These are phyloP conservation scores for Tolypocladium album DNA, from an alignment of 2,329 filamentous ascomycete genomes.

Conservation along the genomic window DNA sequence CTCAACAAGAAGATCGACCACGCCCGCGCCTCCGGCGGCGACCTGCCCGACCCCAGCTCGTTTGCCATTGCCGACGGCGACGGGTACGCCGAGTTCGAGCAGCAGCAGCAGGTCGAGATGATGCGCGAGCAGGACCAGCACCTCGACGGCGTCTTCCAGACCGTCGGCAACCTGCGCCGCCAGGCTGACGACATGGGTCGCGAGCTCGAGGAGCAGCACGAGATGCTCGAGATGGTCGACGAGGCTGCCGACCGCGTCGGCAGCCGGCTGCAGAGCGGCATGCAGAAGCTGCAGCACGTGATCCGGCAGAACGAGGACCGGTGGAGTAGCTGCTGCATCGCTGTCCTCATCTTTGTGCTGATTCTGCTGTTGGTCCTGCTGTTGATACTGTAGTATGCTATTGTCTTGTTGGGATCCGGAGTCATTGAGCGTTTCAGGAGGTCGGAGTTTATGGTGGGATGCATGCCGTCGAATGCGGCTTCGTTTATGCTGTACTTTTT, in stretches of 20 bases:
- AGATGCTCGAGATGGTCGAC: conserved; percentile 81
- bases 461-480: neutral
- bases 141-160: conserved; percentile 84
- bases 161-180: conserved; percentile 78
- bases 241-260: conserved; percentile 77
- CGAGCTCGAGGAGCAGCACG: conserved; percentile 88
- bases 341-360: conserved; percentile 74
- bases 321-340: conserved; percentile 84
- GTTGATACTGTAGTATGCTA: conserved; percentile 39
- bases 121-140: conserved; percentile 93
- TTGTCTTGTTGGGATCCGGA: neutral
- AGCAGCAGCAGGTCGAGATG: conserved; percentile 81
- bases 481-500: neutral
- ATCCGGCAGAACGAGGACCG: conserved; percentile 85
- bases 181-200: conserved; percentile 95
- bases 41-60: conserved; percentile 42
- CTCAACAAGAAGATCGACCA: conserved; percentile 48
- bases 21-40: conserved; percentile 22
- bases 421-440: neutral
- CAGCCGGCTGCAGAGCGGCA: conserved; percentile 71
- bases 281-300: conserved; percentile 77
- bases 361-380: conserved; percentile 79
- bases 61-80: conserved; percentile 44
- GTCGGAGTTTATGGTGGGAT: neutral
- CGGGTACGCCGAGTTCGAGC: conserved; percentile 74